These are phyloP conservation scores for Entophlyctis luteolus DNA, from an alignment of 192 early-diverging fungal genomes.

Conservation along the genomic window DNA sequence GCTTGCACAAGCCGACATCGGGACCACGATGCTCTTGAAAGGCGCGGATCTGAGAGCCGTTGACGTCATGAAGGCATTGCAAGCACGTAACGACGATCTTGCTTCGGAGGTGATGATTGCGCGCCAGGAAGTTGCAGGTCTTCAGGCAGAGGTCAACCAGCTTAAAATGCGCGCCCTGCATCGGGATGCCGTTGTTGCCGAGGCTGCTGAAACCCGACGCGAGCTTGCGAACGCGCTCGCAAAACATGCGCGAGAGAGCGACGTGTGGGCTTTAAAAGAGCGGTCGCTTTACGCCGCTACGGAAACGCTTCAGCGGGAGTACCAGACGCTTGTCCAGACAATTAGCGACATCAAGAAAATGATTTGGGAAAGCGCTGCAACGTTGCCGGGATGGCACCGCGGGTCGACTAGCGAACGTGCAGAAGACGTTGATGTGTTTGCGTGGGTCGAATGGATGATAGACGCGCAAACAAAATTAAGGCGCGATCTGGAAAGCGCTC, in stretches of 20 bases:
- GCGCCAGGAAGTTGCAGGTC: not conserved
- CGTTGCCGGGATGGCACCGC: not conserved
- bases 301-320: constrained; percentile 3
- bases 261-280: constrained; percentile 20
- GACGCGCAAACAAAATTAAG: not conserved
- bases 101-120: not conserved
- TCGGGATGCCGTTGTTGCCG: not conserved
- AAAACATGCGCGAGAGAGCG: constrained; percentile 10
- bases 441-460: constrained; percentile 21
- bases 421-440: constrained; percentile 24
- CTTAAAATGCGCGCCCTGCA: not conserved
- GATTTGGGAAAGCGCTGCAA: constrained; percentile 14
- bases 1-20: constrained; percentile 14
- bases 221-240: not conserved
- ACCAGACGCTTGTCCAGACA: not conserved
- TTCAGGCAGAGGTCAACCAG: not conserved
- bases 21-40: constrained; percentile 6
- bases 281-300: constrained; percentile 23
- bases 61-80: not conserved
- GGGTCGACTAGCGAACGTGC: not conserved
- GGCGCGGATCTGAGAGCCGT: not conserved
- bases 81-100: constrained; percentile 4
- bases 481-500: constrained; percentile 8
- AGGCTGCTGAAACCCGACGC: not conserved
- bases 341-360: not conserved